phyloP scores from a whole-genome alignment of 2,329 filamentous ascomycete genomes.

The Clarireedia homoeocarpa region DNA sequence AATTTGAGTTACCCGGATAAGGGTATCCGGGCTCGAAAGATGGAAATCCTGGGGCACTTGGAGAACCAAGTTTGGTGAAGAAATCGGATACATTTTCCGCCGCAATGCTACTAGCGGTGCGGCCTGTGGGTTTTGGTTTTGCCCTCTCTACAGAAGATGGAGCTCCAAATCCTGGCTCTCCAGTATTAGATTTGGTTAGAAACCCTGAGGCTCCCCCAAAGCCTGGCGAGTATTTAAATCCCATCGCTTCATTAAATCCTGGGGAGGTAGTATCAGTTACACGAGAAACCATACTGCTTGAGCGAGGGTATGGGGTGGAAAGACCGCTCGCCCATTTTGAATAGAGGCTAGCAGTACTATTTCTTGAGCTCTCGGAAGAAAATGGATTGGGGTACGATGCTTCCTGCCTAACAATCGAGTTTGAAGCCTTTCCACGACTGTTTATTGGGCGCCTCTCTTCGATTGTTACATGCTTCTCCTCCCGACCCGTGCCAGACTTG shows the following conservation, averaged over 20 bases:
- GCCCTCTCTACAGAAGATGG: neutral
- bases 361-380: conserved; percentile 1
- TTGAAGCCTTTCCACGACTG: neutral
- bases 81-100: neutral
- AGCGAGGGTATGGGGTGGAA: neutral
- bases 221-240: conserved; percentile 5
- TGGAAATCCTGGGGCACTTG: too few relatives aligned
- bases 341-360: neutral
- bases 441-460: neutral
- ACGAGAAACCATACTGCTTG: neutral
- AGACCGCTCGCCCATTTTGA: neutral
- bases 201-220: conserved; percentile 5
- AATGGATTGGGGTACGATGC: conserved; percentile 5
- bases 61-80: neutral
- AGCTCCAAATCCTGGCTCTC: neutral
- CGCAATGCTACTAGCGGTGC: neutral
- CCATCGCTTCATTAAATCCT: conserved; percentile 1
- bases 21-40: too few relatives aligned
- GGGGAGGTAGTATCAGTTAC: neutral
- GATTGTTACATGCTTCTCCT: neutral
- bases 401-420: conserved; percentile 8
- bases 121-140: neutral
- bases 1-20: too few relatives aligned
- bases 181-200: neutral
- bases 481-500: neutral